Evolutionary conservation across 352 stramenopile genomes (phyloP).

Genomic region (Aphanomyces euteiches): DNA sequence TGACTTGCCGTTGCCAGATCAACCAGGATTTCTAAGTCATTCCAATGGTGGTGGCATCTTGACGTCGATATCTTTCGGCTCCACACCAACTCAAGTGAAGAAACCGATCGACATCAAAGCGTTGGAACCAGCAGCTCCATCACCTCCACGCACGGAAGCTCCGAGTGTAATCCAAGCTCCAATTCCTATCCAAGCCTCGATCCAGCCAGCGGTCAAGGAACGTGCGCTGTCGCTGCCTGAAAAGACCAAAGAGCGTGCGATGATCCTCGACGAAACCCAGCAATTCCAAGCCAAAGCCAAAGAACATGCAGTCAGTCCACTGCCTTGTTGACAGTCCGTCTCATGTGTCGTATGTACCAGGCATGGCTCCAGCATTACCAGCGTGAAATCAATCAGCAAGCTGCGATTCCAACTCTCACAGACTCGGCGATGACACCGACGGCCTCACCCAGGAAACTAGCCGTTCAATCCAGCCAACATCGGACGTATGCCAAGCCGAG

Average conservation of each 20-base stretch:
- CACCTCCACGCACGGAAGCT: no score
- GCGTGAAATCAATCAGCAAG: slow-evolving; percentile 10
- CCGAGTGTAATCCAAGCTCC: no score
- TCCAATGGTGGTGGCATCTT: no score
- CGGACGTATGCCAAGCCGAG: no score
- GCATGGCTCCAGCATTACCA: slow-evolving; percentile 27
- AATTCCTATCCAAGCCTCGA: background rate
- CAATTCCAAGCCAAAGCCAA: slow-evolving; percentile 26
- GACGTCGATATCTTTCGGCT: no score
- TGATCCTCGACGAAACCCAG: slow-evolving; percentile 25
- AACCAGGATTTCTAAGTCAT: background rate
- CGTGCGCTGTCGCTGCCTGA: slow-evolving; percentile 13
- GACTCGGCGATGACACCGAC: background rate
- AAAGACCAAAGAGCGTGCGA: slow-evolving; percentile 25
- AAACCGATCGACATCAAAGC: no score
- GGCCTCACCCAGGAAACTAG: background rate
- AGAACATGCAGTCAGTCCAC: slow-evolving; percentile 12
- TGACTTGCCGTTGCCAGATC: background rate
- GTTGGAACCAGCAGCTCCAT: no score
- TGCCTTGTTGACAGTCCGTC: background rate
- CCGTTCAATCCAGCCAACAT: background rate
- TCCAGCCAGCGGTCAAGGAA: slow-evolving; percentile 16
- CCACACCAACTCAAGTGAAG: no score
- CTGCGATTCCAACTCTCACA: background rate
- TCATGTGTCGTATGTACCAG: background rate